phyloP scores from a whole-genome alignment of 495 filamentous ascomycete species.

The Paragyromitra xinjiangensis region DNA sequence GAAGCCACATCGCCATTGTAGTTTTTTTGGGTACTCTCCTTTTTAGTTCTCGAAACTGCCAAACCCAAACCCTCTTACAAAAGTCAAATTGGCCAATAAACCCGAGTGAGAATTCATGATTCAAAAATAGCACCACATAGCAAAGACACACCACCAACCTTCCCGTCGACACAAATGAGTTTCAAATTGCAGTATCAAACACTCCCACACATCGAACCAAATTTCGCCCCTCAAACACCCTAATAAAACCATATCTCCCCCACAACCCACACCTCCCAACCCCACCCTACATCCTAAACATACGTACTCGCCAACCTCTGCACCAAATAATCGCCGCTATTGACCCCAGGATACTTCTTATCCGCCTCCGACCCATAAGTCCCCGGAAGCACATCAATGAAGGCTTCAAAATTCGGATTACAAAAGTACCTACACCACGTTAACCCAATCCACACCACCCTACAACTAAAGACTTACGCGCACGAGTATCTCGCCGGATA shows the following conservation, averaged over 20 bases:
- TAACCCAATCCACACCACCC: neutral
- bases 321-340: constrained; percentile 82
- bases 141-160: neutral
- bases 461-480: constrained; percentile 63
- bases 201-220: neutral
- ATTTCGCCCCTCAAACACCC: neutral
- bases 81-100: too few species aligned
- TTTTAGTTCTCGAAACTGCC: too few species aligned
- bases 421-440: constrained; percentile 74
- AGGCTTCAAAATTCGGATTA: constrained; percentile 81
- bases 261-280: neutral
- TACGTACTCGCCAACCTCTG: constrained; percentile 81
- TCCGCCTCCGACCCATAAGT: constrained; percentile 73
- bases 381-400: constrained; percentile 86
- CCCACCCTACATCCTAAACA: constrained; percentile 18
- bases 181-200: neutral
- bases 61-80: too few species aligned
- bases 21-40: neutral
- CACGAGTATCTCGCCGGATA: constrained; percentile 75
- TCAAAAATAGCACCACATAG: neutral
- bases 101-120: neutral
- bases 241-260: neutral
- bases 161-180: neutral
- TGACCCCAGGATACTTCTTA: constrained; percentile 79
- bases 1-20: too few species aligned